Percentiles rank a stretch among this genome's conserved stretches.
phyloP scores from a whole-genome alignment of 1,284 basidiomycete genomes.

The Cryptococcus wingfieldii region DNA sequence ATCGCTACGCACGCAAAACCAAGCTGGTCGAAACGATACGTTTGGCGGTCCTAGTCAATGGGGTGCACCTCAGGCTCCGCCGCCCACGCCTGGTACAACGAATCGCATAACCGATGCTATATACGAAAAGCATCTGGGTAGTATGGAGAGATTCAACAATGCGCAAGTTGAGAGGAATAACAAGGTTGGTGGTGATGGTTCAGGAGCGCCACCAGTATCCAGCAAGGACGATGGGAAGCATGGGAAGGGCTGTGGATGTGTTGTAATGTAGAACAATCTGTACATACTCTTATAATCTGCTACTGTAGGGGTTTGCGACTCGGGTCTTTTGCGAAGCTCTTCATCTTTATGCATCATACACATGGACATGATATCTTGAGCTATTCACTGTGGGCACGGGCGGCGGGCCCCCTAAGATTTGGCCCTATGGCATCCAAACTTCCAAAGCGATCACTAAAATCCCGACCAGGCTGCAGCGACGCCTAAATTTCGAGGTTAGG shows the following conservation, averaged over 20 bases:
- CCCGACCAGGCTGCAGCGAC: too few species aligned
- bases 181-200: not conserved
- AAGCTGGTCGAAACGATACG: not conserved
- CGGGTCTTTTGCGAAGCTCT: too few species aligned
- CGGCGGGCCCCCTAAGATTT: too few species aligned
- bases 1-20: not conserved
- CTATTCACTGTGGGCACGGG: too few species aligned
- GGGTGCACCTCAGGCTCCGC: not conserved
- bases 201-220: not conserved
- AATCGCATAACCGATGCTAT: conserved; percentile 13
- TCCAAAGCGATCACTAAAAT: too few species aligned
- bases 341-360: too few species aligned
- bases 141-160: not conserved
- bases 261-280: conserved; percentile 13
- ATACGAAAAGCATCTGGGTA: conserved; percentile 3
- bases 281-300: not conserved
- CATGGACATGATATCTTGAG: too few species aligned
- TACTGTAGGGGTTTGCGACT: too few species aligned
- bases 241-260: conserved; percentile 22
- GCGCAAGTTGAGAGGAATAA: not conserved
- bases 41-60: not conserved
- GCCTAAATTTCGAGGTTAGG: too few species aligned
- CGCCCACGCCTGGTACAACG: conserved; percentile 12
- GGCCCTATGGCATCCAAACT: too few species aligned
- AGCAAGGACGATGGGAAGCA: conserved; percentile 14